A percentile compares a stretch with the other conserved stretches of the same genome.
Evolutionary conservation across 2,329 filamentous ascomycete species (phyloP).

Genomic region (Neonectria neomacrospora): DNA sequence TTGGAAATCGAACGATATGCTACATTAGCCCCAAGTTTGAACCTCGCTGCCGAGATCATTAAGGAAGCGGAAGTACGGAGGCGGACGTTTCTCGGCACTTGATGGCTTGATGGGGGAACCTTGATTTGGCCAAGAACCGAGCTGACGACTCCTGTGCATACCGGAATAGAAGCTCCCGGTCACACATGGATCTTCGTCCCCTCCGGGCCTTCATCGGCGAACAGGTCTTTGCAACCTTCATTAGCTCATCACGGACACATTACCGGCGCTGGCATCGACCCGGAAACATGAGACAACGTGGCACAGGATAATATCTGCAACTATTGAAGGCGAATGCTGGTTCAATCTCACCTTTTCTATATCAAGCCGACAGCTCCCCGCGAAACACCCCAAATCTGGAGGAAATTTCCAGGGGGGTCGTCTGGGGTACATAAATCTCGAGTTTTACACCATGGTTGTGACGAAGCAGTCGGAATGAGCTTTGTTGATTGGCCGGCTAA

Average conservation of each 20-base stretch:
- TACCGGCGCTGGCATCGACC: background rate
- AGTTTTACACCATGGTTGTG: constrained; percentile 12
- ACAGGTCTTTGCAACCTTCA: background rate
- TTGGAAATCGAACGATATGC: constrained; percentile 80
- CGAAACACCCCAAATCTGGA: constrained; percentile 6
- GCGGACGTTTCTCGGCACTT: constrained; percentile 68
- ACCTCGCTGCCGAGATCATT: constrained; percentile 81
- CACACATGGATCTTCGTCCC: background rate
- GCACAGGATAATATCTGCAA: background rate
- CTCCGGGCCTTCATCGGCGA: background rate
- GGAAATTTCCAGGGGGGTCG: constrained; percentile 25
- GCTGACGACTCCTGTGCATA: background rate
- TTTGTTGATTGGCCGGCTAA: constrained; percentile 34
- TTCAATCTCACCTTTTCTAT: background rate
- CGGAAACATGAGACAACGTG: background rate
- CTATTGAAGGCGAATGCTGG: background rate
- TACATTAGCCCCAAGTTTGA: constrained; percentile 79
- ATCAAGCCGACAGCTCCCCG: constrained; percentile 20
- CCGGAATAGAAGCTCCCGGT: background rate
- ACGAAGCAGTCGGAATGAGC: constrained; percentile 9
- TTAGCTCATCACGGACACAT: background rate
- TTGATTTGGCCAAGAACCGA: background rate
- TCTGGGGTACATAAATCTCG: constrained; percentile 28
- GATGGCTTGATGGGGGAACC: constrained; percentile 37
- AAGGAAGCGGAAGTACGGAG: constrained; percentile 80